Evolutionary conservation across 1,139 yeast species (phyloP).

Genomic region (Hemisphaericaspora subhashii): DNA sequence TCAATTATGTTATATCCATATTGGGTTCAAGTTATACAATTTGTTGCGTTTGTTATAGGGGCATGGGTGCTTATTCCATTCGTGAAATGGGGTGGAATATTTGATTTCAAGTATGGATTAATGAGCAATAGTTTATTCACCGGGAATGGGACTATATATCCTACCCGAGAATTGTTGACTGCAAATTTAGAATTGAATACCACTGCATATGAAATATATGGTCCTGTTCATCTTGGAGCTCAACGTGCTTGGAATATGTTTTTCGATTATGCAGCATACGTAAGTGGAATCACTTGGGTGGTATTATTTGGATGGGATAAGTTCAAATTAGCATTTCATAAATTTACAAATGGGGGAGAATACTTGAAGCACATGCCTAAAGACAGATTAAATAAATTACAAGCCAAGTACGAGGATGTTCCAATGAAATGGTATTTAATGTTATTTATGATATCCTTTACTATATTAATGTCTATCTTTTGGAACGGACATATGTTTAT

Average conservation of each 20-base stretch:
- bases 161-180: constrained; percentile 34
- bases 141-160: constrained; percentile 33
- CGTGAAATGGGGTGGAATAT: constrained; percentile 35
- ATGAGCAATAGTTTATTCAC: constrained; percentile 42
- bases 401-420: constrained; percentile 37
- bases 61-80: constrained; percentile 46
- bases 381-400: constrained; percentile 44
- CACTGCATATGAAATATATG: constrained; percentile 39
- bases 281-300: constrained; percentile 50
- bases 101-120: constrained; percentile 29
- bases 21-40: constrained; percentile 46
- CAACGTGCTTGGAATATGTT: constrained; percentile 53
- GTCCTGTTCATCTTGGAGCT: constrained; percentile 43
- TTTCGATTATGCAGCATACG: constrained; percentile 52
- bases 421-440: constrained; percentile 43
- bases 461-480: constrained; percentile 33
- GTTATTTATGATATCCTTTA: constrained; percentile 35
- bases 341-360: constrained; percentile 9
- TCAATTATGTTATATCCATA: constrained; percentile 44
- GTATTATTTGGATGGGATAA: constrained; percentile 34
- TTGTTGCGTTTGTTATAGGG: constrained; percentile 38
- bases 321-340: constrained; percentile 13
- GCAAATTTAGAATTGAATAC: constrained; percentile 31
- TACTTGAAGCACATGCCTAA: constrained; percentile 16
- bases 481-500: constrained; percentile 42